These are phyloP conservation scores for Fraxinus xanthoxyloides DNA, from an alignment of 305 asterid species.

Conservation along the genomic window DNA sequence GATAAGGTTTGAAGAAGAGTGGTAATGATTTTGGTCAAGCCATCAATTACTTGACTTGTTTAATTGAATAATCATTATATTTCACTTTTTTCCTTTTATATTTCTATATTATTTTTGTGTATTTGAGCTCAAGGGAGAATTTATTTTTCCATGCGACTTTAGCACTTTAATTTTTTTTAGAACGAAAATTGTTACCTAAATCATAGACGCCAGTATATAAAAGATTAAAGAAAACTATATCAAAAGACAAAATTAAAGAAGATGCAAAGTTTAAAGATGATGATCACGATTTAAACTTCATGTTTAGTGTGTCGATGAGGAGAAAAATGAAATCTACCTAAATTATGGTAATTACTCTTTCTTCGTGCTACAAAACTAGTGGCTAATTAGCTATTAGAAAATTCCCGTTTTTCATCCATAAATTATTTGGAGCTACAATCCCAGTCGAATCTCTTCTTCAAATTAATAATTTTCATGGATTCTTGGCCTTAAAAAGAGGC, in stretches of 20 bases:
- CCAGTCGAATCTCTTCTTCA: background rate
- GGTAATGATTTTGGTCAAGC: conserved; percentile 24
- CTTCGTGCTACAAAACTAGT: background rate
- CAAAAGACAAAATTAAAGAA: no score
- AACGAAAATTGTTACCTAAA: no score
- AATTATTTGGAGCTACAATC: background rate
- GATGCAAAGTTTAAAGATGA: background rate
- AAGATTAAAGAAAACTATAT: no score
- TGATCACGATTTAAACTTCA: no score
- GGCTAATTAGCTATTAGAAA: background rate
- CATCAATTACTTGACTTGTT: background rate
- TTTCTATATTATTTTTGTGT: background rate
- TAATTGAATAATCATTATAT: conserved; percentile 16
- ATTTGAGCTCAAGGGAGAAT: background rate
- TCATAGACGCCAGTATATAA: no score
- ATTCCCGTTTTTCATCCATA: background rate
- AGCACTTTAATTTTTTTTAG: no score
- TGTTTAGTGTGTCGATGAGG: background rate
- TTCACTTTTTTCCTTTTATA: background rate
- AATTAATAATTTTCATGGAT: background rate
- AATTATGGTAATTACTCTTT: background rate
- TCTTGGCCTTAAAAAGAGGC: background rate
- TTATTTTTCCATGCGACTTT: background rate
- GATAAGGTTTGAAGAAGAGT: conserved; percentile 11
- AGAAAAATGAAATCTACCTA: background rate